Conservation (phyloP, 75 land plant genomes). For the Chamaecyparis obtusa region DNA sequence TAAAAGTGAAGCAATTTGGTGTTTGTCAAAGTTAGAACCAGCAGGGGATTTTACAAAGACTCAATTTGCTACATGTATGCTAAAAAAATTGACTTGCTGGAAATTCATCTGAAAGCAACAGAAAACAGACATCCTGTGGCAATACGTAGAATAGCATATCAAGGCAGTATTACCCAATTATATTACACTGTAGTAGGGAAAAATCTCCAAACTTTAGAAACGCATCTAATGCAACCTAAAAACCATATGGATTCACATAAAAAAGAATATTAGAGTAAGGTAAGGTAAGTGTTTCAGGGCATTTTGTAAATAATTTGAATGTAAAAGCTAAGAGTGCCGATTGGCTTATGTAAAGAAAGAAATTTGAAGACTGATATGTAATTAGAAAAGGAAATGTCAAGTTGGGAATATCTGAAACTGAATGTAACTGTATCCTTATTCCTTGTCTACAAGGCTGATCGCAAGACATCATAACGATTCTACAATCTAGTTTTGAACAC, state of each 20-base stretch:
- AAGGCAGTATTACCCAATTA: not conserved
- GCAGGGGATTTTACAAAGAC: no score
- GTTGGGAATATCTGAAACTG: not conserved
- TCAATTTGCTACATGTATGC: not conserved
- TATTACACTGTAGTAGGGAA: not conserved
- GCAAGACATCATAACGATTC: not conserved
- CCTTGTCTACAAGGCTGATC: not conserved
- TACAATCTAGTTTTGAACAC: not conserved
- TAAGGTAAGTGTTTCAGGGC: not conserved
- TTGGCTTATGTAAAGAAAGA: not conserved
- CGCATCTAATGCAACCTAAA: not conserved
- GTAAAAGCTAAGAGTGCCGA: not conserved
- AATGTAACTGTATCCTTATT: not conserved
- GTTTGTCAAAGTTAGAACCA: no score
- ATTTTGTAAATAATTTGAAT: not conserved
- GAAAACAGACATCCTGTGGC: not conserved
- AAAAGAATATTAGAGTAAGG: not conserved
- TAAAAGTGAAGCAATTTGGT: no score
- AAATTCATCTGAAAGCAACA: not conserved
- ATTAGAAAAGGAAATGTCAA: not conserved
- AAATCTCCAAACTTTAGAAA: not conserved
- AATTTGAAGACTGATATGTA: not conserved
- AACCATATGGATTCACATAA: not conserved
- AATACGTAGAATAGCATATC: not conserved
- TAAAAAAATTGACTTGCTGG: not conserved